These are phyloP conservation scores for Cordyceps fumosorosea DNA, from an alignment of 2,329 filamentous ascomycete genomes.

Conservation along the genomic window DNA sequence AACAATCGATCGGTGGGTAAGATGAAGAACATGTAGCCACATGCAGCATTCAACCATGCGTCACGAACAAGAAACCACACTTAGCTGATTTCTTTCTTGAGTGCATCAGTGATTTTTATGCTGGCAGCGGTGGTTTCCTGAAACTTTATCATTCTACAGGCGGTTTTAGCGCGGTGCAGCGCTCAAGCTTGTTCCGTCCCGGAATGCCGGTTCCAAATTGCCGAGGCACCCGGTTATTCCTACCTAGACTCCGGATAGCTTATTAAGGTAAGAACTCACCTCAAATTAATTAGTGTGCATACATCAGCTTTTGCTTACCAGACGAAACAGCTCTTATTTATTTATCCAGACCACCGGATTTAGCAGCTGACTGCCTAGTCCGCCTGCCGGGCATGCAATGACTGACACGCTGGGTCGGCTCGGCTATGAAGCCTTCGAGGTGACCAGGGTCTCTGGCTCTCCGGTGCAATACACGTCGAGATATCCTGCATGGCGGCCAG, in stretches of 20 bases:
- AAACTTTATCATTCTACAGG: too few relatives aligned
- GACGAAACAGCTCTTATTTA: too few relatives aligned
- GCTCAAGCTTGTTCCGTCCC: neutral
- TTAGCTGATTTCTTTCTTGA: too few relatives aligned
- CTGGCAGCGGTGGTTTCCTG: too few relatives aligned
- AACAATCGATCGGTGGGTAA: too few relatives aligned
- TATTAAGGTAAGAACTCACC: neutral
- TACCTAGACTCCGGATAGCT: neutral
- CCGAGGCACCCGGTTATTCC: neutral
- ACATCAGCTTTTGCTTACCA: too few relatives aligned
- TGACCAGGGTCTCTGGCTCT: neutral
- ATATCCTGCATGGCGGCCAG: neutral
- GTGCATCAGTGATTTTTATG: too few relatives aligned
- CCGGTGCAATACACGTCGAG: neutral
- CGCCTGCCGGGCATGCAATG: neutral
- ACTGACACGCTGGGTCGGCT: neutral
- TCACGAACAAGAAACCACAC: too few relatives aligned
- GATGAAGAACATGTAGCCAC: neutral
- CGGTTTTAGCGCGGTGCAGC: neutral
- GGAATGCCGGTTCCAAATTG: neutral
- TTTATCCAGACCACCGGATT: too few relatives aligned
- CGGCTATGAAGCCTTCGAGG: constrained; percentile 8
- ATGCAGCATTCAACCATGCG: too few relatives aligned
- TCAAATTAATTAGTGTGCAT: too few relatives aligned
- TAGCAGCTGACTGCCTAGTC: neutral